Conservation (phyloP, 768 basidiomycete species). For the Rhodocollybia butyracea region DNA sequence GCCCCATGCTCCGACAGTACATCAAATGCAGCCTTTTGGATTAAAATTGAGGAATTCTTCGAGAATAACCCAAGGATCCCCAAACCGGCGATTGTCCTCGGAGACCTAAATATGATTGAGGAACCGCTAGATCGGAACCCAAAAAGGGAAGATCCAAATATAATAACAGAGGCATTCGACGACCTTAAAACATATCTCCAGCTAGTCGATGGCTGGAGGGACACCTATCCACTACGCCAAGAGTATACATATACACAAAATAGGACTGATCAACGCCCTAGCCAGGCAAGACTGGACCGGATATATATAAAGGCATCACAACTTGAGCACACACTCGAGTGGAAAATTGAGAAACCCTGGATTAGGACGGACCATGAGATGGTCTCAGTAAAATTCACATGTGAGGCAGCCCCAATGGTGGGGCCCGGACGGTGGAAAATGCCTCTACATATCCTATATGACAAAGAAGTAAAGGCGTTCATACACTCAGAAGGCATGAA, state of each 20-base stretch:
- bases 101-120: conserved; percentile 42
- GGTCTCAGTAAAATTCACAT: conserved; percentile 20
- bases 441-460: conserved; percentile 17
- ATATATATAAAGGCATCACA: conserved; percentile 23
- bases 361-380: conserved; percentile 31
- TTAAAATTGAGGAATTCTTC: conserved; percentile 12
- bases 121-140: conserved; percentile 15
- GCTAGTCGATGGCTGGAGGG: conserved; percentile 31
- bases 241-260: conserved; percentile 26
- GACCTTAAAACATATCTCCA: conserved; percentile 17
- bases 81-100: conserved; percentile 30
- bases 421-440: conserved; percentile 31
- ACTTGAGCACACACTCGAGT: conserved; percentile 15
- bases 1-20: background rate
- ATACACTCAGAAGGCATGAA: background rate
- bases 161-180: conserved; percentile 13
- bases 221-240: conserved; percentile 14
- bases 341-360: conserved; percentile 19
- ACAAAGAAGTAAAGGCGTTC: conserved; percentile 13
- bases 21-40: conserved; percentile 29
- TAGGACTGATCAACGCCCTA: background rate
- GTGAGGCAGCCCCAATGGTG: conserved; percentile 18
- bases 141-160: conserved; percentile 21
- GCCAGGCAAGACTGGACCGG: conserved; percentile 31
- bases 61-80: conserved; percentile 5